These are phyloP conservation scores for Triticum turgidum DNA, from an alignment of 176 grass and related monocot genomes.

Conservation along the genomic window DNA sequence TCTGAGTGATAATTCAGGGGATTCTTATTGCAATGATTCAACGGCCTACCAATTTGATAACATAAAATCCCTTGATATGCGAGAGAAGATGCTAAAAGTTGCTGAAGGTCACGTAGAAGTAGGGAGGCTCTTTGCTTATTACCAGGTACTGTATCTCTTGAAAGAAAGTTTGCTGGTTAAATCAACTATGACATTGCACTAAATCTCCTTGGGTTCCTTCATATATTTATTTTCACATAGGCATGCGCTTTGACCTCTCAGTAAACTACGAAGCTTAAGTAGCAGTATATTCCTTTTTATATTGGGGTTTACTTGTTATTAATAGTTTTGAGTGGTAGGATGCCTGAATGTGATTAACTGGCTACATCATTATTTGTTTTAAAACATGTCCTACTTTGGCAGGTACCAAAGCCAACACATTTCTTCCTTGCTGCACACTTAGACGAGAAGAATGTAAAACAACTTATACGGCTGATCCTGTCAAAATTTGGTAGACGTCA, in stretches of 20 bases:
- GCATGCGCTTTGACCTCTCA: not conserved
- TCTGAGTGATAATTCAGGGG: constrained; percentile 28
- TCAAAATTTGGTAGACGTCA: constrained; percentile 96
- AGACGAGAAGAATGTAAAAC: constrained; percentile 88
- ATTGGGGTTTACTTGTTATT: constrained; percentile 5
- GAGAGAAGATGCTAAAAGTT: constrained; percentile 77
- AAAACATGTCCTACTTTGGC: constrained; percentile 33
- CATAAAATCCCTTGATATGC: constrained; percentile 42
- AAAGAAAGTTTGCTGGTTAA: constrained; percentile 10
- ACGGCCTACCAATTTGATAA: constrained; percentile 18
- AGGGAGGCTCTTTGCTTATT: constrained; percentile 87
- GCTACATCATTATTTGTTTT: constrained; percentile 8
- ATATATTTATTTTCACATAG: constrained; percentile 26
- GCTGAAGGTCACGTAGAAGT: constrained; percentile 98
- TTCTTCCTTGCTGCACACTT: constrained; percentile 70
- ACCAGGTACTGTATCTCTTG: constrained; percentile 62
- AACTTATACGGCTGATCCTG: constrained; percentile 83
- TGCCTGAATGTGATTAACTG: constrained; percentile 17
- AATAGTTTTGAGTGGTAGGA: constrained; percentile 20
- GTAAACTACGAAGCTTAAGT: not conserved
- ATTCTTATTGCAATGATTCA: constrained; percentile 34
- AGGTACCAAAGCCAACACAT: constrained; percentile 84
- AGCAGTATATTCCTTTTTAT: constrained; percentile 16
- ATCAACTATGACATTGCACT: not conserved
- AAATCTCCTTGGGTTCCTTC: constrained; percentile 16